Evolutionary conservation across 164 flowering plant species (phyloP).

Genomic region (Pachysandra terminalis): DNA sequence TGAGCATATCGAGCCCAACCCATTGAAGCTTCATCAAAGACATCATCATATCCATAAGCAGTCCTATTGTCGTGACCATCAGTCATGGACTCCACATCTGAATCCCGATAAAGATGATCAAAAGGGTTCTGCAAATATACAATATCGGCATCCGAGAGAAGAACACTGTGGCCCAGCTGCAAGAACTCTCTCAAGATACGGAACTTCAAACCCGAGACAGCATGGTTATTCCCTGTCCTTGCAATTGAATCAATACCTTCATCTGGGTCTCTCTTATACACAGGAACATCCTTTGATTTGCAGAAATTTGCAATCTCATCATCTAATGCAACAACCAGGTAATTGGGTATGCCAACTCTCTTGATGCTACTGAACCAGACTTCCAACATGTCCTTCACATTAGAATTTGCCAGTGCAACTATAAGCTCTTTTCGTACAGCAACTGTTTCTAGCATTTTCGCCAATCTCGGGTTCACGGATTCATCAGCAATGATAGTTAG

Average conservation of each 20-base stretch:
- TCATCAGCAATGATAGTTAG: conserved; percentile 78
- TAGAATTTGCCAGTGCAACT: conserved; percentile 76
- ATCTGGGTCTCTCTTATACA: conserved; percentile 71
- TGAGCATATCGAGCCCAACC: conserved; percentile 97
- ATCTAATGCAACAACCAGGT: conserved; percentile 86
- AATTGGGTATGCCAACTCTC: conserved; percentile 72
- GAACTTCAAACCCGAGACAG: conserved; percentile 86
- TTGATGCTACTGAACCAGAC: conserved; percentile 80
- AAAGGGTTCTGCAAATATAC: conserved; percentile 91
- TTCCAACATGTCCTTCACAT: conserved; percentile 74
- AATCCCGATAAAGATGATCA: conserved; percentile 71
- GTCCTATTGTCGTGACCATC: conserved; percentile 89
- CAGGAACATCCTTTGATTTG: conserved; percentile 39
- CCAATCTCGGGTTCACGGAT: conserved; percentile 79
- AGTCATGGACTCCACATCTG: conserved; percentile 93
- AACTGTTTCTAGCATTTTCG: conserved; percentile 58
- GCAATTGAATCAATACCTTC: conserved; percentile 59
- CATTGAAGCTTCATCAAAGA: conserved; percentile 86
- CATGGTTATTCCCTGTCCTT: conserved; percentile 74
- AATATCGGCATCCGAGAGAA: conserved; percentile 91
- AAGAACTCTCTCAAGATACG: conserved; percentile 86
- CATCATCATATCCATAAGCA: conserved; percentile 91
- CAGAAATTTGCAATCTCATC: conserved; percentile 43
- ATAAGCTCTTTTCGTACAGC: conserved; percentile 74
- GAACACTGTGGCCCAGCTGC: conserved; percentile 90